A percentile compares a stretch with the other conserved stretches of the same genome.
Evolutionary conservation across 2,329 filamentous ascomycete species (phyloP).

Genomic region (Fusarium illudens): DNA sequence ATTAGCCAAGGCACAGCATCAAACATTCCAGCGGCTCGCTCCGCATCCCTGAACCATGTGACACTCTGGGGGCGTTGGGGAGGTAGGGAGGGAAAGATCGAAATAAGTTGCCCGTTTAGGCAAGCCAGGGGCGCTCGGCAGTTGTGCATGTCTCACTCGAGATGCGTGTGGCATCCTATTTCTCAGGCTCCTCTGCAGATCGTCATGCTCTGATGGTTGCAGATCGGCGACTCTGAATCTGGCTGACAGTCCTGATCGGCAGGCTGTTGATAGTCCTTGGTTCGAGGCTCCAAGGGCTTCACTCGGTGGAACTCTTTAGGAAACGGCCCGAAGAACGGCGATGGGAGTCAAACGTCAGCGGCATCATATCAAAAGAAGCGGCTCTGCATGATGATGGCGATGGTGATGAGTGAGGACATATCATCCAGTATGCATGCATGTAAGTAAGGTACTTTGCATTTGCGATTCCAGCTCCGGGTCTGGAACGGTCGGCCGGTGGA

Average conservation of each 20-base stretch:
- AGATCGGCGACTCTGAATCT: constrained; percentile 14
- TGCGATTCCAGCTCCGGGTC: constrained; percentile 2
- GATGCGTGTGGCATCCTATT: constrained; percentile 2
- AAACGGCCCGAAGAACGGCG: constrained; percentile 24
- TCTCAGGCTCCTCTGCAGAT: constrained; percentile 1
- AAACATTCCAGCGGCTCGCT: constrained; percentile 12
- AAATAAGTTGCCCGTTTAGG: constrained; percentile 21
- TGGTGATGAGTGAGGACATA: not conserved
- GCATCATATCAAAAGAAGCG: constrained; percentile 1
- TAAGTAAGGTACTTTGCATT: not conserved
- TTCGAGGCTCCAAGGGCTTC: not conserved
- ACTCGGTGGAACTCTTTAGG: constrained; percentile 28
- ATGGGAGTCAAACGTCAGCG: constrained; percentile 17
- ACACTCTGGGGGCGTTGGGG: constrained; percentile 10
- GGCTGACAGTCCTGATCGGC: constrained; percentile 7
- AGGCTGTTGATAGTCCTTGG: constrained; percentile 10
- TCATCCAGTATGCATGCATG: constrained; percentile 9
- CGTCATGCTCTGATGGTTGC: constrained; percentile 22
- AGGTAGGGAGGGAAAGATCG: constrained; percentile 1
- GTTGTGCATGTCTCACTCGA: constrained; percentile 16
- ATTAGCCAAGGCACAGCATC: constrained; percentile 14
- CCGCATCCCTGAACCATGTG: constrained; percentile 29
- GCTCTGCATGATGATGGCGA: not conserved
- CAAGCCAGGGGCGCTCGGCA: constrained; percentile 12
- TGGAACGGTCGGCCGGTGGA: constrained; percentile 13